phyloP scores from a whole-genome alignment of 345 rosid species.

The Lepidium didymum region DNA sequence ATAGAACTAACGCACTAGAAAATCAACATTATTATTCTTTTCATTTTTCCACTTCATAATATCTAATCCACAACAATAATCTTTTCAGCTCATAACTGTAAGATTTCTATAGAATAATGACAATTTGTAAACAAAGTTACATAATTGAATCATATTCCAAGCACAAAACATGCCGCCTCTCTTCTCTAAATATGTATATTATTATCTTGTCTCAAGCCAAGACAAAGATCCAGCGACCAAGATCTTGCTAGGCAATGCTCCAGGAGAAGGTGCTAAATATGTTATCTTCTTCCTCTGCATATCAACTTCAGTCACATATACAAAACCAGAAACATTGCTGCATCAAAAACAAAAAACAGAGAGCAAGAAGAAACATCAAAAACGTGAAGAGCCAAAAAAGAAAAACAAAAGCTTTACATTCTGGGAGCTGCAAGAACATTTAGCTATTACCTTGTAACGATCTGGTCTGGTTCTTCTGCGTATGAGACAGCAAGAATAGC shows the following conservation, averaged over 20 bases:
- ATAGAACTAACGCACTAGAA: not conserved
- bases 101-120: not conserved
- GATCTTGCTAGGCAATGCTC: conserved; percentile 59
- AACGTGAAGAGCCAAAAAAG: not conserved
- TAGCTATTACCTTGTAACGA: conserved; percentile 51
- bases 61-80: not conserved
- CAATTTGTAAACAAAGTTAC: not conserved
- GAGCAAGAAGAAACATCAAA: not conserved
- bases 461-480: conserved; percentile 70
- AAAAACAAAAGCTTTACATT: not conserved
- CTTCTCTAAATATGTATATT: not conserved
- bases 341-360: conserved; percentile 7
- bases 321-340: conserved; percentile 84
- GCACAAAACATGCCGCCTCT: not conserved
- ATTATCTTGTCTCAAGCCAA: conserved; percentile 59
- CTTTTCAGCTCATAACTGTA: not conserved
- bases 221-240: conserved; percentile 68
- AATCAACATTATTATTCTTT: not conserved
- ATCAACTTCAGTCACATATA: conserved; percentile 69
- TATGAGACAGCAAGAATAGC: conserved; percentile 82
- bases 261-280: conserved; percentile 61
- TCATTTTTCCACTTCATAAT: not conserved
- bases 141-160: not conserved
- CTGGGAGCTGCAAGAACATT: not conserved
- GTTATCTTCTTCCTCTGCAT: conserved; percentile 57